phyloP scores from a whole-genome alignment of 495 filamentous ascomycete genomes.

The Trichoderma parareesei region DNA sequence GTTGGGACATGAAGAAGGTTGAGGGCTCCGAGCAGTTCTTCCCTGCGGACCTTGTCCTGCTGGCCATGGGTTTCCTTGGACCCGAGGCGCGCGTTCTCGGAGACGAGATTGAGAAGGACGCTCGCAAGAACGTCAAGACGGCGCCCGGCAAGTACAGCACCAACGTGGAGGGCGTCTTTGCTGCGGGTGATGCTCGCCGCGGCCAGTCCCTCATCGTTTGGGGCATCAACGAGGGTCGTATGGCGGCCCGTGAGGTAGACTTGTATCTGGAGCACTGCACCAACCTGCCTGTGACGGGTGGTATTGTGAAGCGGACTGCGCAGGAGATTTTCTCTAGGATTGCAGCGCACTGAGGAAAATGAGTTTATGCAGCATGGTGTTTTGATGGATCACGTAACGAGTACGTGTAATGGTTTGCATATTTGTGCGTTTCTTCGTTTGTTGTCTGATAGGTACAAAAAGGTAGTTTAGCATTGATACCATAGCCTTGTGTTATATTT shows the following conservation, averaged over 20 bases:
- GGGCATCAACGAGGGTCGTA: slow-evolving; percentile 98
- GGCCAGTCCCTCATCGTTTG: slow-evolving; percentile 98
- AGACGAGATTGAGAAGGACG: slow-evolving; percentile 82
- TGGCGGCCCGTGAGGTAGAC: slow-evolving; percentile 90
- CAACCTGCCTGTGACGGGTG: slow-evolving; percentile 82
- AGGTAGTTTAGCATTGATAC: too few species aligned
- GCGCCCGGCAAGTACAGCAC: slow-evolving; percentile 82
- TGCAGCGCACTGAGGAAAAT: neutral
- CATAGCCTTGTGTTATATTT: too few species aligned
- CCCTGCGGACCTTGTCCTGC: slow-evolving; percentile 89
- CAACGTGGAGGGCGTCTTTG: slow-evolving; percentile 84
- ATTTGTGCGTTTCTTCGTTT: neutral
- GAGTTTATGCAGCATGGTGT: neutral
- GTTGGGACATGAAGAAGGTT: slow-evolving; percentile 99
- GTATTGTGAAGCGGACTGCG: slow-evolving; percentile 80
- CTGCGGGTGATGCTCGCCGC: slow-evolving; percentile 92
- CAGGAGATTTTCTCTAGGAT: slow-evolving; percentile 48
- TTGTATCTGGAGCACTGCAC: slow-evolving; percentile 76
- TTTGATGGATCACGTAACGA: neutral
- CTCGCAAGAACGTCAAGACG: slow-evolving; percentile 96
- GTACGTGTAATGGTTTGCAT: neutral
- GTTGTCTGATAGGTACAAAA: neutral
- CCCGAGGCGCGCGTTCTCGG: slow-evolving; percentile 87
- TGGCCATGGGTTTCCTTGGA: slow-evolving; percentile 98
- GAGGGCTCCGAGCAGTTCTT: slow-evolving; percentile 95